These are phyloP conservation scores for Aspergillus niger DNA, from an alignment of 2,329 filamentous ascomycete genomes.

Conservation along the genomic window DNA sequence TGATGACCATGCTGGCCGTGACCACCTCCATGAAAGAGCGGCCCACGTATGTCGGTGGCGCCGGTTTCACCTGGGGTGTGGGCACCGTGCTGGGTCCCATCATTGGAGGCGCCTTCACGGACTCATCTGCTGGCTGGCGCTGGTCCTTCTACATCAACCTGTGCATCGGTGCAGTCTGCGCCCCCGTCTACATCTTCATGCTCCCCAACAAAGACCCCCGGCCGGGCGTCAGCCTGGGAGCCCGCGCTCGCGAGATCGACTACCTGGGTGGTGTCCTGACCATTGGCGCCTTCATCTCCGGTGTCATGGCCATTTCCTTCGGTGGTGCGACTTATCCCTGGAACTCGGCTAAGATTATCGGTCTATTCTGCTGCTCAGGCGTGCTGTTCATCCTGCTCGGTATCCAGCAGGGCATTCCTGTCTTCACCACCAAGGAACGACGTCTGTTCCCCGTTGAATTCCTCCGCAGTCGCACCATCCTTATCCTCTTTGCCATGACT, in stretches of 20 bases:
- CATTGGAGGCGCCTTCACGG: conserved; percentile 21
- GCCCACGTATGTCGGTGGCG: conserved; percentile 36
- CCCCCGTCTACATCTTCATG: conserved; percentile 49
- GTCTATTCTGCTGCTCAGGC: conserved; percentile 37
- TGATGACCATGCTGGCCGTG: conserved; percentile 29
- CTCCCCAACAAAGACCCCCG: conserved; percentile 36
- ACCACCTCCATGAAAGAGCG: conserved; percentile 22
- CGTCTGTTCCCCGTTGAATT: conserved; percentile 56
- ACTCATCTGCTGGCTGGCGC: conserved; percentile 29
- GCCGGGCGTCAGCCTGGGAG: conserved; percentile 25
- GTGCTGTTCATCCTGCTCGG: conserved; percentile 48
- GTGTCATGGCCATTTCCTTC: conserved; percentile 54
- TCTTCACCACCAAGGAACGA: conserved; percentile 49
- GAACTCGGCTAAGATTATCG: conserved; percentile 36
- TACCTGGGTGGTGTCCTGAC: conserved; percentile 48
- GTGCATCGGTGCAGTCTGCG: conserved; percentile 45
- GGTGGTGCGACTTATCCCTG: conserved; percentile 55
- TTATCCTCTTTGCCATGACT: conserved; percentile 1
- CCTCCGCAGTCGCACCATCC: not conserved
- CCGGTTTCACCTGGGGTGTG: conserved; percentile 40
- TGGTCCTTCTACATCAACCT: conserved; percentile 61
- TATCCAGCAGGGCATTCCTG: conserved; percentile 45
- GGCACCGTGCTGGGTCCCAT: conserved; percentile 41
- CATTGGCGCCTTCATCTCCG: conserved; percentile 42
- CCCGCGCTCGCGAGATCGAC: conserved; percentile 40